Base-by-base conservation (phyloP, 2,329 filamentous ascomycete genomes). In the Ceratocystis variospora region DNA sequence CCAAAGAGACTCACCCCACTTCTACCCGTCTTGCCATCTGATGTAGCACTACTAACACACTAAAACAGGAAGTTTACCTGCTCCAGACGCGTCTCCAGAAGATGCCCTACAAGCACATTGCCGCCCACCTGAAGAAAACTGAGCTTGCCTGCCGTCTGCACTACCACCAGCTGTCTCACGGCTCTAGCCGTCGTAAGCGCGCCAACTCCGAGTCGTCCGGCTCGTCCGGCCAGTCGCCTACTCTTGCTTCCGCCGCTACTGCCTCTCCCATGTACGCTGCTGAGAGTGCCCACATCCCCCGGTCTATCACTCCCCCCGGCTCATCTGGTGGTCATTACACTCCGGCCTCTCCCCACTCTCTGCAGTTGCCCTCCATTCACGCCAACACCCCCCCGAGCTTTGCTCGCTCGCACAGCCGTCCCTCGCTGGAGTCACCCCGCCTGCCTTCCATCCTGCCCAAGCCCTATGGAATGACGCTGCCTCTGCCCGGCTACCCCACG, bases 41-140 rank as follows among this genome's bases (percentile, higher is more conserved):
- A 28, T 31, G 1, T 3, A 31, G 61, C 4, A 2, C 31, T 28
- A 37, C 59, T 63, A 67, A 67, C 63, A 28, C 33, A 19, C 44
- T n/a, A 31, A 25, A 69, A 69, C 69, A 93, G 89, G 90, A 94
- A 77, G 82, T 86, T 67, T 94, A 93, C 75, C 85, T 94, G 65
- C 82, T 94, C 68, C 88, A 91, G 76, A 92, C 88, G 68, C 87
- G 89, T 67, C 83, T 89, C 72, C 88, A 92, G 72, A 93, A 93
- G 77, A 90, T 93, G 85, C 89, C 89, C 0, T 94, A 94, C 77
- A 94, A 93, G 80, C 88, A 93, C 74, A 94, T 94, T 73, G 89
- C 89, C 67, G 84, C 87, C 68, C 87, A 92, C 71, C 79, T 94
- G 71, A 90, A 91, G 77, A 95, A 94, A 80, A 94, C 89, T 0